These are phyloP conservation scores for Candida sp. DNA, from an alignment of 1,139 yeast genomes.

Conservation along the genomic window DNA sequence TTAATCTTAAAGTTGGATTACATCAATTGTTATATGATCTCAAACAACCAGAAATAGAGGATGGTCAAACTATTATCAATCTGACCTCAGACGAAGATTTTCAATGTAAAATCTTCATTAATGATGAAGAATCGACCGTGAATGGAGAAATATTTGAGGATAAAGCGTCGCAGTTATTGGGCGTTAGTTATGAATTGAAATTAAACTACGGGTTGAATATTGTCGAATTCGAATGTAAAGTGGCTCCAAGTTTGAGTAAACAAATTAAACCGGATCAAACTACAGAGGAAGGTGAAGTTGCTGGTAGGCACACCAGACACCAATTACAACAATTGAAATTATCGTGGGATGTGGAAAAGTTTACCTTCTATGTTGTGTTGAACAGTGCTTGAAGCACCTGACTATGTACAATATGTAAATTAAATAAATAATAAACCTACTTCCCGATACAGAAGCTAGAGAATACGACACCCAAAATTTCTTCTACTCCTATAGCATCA, in stretches of 20 bases:
- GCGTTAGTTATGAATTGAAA: conserved; percentile 47
- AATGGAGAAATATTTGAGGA: conserved; percentile 39
- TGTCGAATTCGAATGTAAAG: conserved; percentile 44
- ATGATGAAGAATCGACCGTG: conserved; percentile 45
- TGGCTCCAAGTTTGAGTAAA: conserved; percentile 36
- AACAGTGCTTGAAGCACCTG: conserved; percentile 12
- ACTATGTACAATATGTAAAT: conserved; percentile 4
- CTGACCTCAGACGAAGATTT: conserved; percentile 36
- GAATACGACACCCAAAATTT: conserved; percentile 85
- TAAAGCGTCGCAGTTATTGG: conserved; percentile 20
- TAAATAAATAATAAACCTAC: conserved; percentile 21
- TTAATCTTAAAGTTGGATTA: conserved; percentile 42
- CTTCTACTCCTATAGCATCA: conserved; percentile 84
- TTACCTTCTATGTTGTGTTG: conserved; percentile 30
- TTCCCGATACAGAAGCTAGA: conserved; percentile 94
- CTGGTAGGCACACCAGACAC: conserved; percentile 46
- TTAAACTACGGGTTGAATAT: conserved; percentile 47
- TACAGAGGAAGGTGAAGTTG: conserved; percentile 24
- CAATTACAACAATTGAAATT: conserved; percentile 45
- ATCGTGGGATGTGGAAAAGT: conserved; percentile 47
- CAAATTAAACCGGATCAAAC: conserved; percentile 23
- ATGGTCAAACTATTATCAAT: conserved; percentile 26
- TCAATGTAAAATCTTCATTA: conserved; percentile 42
- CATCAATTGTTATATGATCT: conserved; percentile 38
- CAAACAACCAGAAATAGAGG: conserved; percentile 28